These are phyloP conservation scores for Nemania sp. DNA, from an alignment of 2,329 filamentous ascomycete genomes.

Conservation along the genomic window DNA sequence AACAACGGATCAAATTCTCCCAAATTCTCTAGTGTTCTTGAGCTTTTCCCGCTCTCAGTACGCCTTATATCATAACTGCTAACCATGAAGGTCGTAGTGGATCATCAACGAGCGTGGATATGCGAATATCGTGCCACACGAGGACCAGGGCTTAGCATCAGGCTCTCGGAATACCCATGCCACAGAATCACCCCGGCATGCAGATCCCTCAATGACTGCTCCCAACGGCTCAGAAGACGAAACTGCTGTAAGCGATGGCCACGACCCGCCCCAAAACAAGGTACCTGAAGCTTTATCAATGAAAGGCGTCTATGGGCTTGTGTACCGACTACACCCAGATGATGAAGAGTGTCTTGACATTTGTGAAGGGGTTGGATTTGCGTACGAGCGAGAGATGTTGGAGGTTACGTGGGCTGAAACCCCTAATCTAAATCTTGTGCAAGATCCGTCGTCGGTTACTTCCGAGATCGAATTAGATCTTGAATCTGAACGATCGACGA, in stretches of 20 bases:
- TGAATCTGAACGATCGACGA: neutral
- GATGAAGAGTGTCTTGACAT: slow-evolving; percentile 59
- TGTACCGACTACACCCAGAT: slow-evolving; percentile 55
- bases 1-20: too few relatives aligned
- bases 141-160: neutral
- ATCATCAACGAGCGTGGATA: slow-evolving; percentile 70
- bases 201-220: neutral
- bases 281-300: slow-evolving; percentile 33
- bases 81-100: slow-evolving; percentile 48
- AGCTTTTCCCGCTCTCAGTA: too few relatives aligned
- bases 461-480: neutral
- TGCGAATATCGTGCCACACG: slow-evolving; percentile 62
- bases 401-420: slow-evolving; percentile 3
- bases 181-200: too few relatives aligned
- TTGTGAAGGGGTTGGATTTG: slow-evolving; percentile 66
- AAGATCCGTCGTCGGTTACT: neutral
- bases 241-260: neutral
- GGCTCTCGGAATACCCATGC: neutral
- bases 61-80: neutral
- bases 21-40: too few relatives aligned
- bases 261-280: neutral
- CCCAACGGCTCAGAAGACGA: neutral
- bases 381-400: slow-evolving; percentile 56
- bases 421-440: slow-evolving; percentile 6
- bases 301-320: slow-evolving; percentile 59